These are phyloP conservation scores for Mrakia blollopis DNA, from an alignment of 768 basidiomycete species.

Conservation along the genomic window DNA sequence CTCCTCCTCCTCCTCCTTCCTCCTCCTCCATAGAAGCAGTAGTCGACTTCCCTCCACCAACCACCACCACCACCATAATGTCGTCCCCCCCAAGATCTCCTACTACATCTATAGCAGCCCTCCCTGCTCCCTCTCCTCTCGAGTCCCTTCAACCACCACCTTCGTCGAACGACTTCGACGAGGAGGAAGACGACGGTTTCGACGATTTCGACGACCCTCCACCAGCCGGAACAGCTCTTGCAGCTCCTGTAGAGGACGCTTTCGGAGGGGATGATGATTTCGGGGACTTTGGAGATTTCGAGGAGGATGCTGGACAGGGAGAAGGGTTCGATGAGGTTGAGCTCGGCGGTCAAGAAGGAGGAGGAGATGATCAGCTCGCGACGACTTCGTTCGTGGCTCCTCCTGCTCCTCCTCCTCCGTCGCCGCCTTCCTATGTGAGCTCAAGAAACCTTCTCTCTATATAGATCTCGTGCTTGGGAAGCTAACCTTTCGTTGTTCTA, in stretches of 20 bases:
- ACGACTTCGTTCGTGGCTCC: conserved; percentile 38
- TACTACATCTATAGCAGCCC: neutral
- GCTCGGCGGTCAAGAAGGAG: conserved; percentile 35
- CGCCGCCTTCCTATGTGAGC: conserved; percentile 13
- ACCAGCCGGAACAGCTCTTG: neutral
- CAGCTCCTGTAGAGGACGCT: conserved; percentile 44
- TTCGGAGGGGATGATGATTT: conserved; percentile 55
- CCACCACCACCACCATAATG: too few species aligned
- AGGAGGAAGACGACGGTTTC: conserved; percentile 27
- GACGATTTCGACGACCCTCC: conserved; percentile 27
- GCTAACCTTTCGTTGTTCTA: neutral
- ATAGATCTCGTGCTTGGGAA: neutral
- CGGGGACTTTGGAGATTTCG: conserved; percentile 56
- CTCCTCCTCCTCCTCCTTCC: neutral
- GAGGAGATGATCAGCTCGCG: neutral
- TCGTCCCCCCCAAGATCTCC: too few species aligned
- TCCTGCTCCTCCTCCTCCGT: conserved; percentile 30
- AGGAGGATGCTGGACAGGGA: conserved; percentile 44
- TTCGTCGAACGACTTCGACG: neutral
- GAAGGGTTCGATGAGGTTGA: conserved; percentile 24
- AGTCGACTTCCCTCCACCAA: neutral
- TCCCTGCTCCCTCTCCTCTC: neutral
- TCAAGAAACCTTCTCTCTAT: neutral
- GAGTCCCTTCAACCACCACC: neutral
- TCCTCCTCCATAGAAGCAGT: neutral